These are phyloP conservation scores for Mimosa bimucronata DNA, from an alignment of 306 rosid species.

Conservation along the genomic window DNA sequence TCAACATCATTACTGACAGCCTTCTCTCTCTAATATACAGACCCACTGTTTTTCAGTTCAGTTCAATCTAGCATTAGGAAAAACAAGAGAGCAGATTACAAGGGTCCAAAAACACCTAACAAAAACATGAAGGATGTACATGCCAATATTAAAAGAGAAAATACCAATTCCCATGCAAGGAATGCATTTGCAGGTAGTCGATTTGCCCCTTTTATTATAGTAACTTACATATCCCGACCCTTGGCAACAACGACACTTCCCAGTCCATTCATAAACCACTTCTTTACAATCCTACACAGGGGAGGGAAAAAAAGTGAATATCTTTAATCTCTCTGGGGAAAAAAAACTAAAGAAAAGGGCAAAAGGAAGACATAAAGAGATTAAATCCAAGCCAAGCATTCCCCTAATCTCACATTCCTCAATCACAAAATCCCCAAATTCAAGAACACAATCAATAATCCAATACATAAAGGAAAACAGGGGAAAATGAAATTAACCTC, in stretches of 20 bases:
- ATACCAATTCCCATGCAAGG: conserved; percentile 98
- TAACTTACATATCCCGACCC: conserved; percentile 87
- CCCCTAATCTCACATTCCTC: not conserved
- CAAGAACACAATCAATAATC: not conserved
- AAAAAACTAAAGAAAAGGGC: too few relatives aligned
- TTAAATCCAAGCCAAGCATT: not conserved
- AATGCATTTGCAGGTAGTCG: conserved; percentile 77
- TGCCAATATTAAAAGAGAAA: conserved; percentile 30
- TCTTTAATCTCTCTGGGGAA: conserved; percentile 3
- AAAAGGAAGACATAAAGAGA: too few relatives aligned
- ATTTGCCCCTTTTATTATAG: conserved; percentile 81
- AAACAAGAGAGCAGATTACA: not conserved
- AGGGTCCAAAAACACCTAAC: not conserved
- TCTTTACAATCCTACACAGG: conserved; percentile 82
- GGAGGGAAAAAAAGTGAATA: not conserved
- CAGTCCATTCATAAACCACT: conserved; percentile 98
- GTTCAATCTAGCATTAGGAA: not conserved
- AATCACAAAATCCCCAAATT: not conserved
- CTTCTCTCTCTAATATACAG: not conserved
- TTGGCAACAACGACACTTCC: conserved; percentile 91
- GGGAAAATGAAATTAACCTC: conserved; percentile 53
- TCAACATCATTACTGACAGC: not conserved
- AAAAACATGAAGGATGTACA: not conserved
- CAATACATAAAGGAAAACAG: not conserved
- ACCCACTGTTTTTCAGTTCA: not conserved